These are phyloP conservation scores for Aspergillus oerlinghausenensis DNA, from an alignment of 2,329 filamentous ascomycete species.

Conservation along the genomic window DNA sequence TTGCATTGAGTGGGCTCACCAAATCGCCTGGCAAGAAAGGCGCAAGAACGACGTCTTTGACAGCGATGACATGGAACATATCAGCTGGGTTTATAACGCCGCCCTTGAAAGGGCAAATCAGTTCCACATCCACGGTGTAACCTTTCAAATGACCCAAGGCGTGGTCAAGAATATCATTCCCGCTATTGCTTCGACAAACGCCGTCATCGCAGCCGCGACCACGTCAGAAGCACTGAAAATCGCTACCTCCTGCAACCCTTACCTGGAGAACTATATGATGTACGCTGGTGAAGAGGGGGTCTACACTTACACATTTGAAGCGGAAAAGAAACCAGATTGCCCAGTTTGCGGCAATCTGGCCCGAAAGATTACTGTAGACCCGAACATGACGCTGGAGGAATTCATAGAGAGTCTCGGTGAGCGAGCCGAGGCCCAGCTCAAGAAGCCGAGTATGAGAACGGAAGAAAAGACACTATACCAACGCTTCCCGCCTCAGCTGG, in stretches of 20 bases:
- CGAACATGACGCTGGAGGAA: constrained; percentile 69
- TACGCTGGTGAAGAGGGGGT: constrained; percentile 94
- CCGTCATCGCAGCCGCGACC: constrained; percentile 89
- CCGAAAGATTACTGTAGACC: constrained; percentile 67
- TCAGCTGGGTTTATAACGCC: constrained; percentile 91
- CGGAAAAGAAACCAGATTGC: constrained; percentile 90
- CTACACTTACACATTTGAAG: constrained; percentile 96
- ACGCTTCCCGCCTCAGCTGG: constrained; percentile 73
- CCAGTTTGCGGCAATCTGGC: constrained; percentile 86
- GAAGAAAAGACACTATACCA: constrained; percentile 87
- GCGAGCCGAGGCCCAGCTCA: constrained; percentile 84
- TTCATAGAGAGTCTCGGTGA: constrained; percentile 80
- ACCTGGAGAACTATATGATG: constrained; percentile 96
- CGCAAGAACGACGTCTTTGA: constrained; percentile 81
- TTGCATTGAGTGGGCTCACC: constrained; percentile 97
- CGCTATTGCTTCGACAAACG: constrained; percentile 95
- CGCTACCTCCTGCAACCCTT: constrained; percentile 74
- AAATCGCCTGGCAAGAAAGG: constrained; percentile 92
- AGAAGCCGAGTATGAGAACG: constrained; percentile 80
- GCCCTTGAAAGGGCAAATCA: constrained; percentile 76
- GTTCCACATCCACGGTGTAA: constrained; percentile 87
- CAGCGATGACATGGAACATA: constrained; percentile 93
- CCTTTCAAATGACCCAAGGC: constrained; percentile 91
- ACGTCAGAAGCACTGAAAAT: constrained; percentile 98
- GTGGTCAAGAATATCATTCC: constrained; percentile 99